A percentile compares a stretch with the other conserved stretches of the same genome.
These are phyloP conservation scores for Colletotrichum sp. DNA, from an alignment of 2,329 filamentous ascomycete species.

Conservation along the genomic window DNA sequence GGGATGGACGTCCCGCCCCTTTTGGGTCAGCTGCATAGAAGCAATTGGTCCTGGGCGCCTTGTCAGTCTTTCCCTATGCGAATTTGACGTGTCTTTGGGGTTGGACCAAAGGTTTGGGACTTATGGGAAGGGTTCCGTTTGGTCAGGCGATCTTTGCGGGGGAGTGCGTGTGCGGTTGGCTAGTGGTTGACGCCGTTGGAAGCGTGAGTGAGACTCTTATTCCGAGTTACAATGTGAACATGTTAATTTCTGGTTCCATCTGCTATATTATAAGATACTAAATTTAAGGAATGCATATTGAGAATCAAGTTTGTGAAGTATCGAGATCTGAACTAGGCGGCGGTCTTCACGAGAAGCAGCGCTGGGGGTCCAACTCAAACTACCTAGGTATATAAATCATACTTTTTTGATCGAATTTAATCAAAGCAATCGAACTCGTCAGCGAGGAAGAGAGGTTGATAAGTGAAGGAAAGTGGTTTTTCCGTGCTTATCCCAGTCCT, in stretches of 20 bases:
- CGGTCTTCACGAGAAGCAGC: neutral
- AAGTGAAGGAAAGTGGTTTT: neutral
- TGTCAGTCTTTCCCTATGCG: neutral
- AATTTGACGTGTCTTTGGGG: neutral
- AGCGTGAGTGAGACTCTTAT: neutral
- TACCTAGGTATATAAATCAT: neutral
- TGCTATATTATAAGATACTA: no score
- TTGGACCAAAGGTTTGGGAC: neutral
- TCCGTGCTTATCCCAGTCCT: accelerated
- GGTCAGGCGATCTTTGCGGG: neutral
- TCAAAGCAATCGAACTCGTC: accelerated
- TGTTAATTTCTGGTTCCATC: neutral
- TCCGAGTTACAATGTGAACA: neutral
- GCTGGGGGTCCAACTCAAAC: neutral
- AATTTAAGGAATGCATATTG: accelerated
- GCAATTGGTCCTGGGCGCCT: neutral
- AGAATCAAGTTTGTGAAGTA: neutral
- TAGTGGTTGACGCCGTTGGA: neutral
- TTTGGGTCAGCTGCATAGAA: neutral
- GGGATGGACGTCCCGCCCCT: accelerated
- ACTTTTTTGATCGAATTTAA: neutral
- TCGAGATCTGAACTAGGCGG: neutral
- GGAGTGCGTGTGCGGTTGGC: accelerated
- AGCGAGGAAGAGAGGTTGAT: no score
- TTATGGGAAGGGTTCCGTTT: neutral